A percentile compares a stretch with the other conserved stretches of the same genome.
phyloP scores from a whole-genome alignment of 805 yeast genomes.

The Candida endomychidarum region DNA sequence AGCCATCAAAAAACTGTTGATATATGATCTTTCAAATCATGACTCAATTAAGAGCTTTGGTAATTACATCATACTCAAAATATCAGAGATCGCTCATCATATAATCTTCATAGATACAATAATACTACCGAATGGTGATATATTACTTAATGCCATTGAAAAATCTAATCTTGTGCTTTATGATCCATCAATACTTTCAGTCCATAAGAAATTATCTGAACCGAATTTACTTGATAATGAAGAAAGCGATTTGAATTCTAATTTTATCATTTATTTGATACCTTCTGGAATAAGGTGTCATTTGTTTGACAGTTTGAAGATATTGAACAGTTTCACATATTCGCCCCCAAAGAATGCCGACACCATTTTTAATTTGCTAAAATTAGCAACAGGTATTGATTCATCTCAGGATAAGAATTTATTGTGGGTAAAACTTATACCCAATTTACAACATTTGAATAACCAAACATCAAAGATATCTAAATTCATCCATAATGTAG shows the following conservation, averaged over 20 bases:
- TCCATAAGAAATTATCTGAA: constrained; percentile 6
- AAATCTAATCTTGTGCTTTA: constrained; percentile 27
- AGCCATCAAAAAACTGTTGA: constrained; percentile 38
- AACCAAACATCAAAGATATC: constrained; percentile 66
- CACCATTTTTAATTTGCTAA: constrained; percentile 30
- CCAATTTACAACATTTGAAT: constrained; percentile 66
- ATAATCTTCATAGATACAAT: constrained; percentile 38
- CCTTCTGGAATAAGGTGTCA: constrained; percentile 47
- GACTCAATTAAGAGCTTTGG: constrained; percentile 35
- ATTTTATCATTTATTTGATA: constrained; percentile 37
- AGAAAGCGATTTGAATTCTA: constrained; percentile 13
- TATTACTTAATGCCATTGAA: constrained; percentile 31
- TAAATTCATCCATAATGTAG: constrained; percentile 52
- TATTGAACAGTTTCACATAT: constrained; percentile 24
- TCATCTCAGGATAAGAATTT: constrained; percentile 21
- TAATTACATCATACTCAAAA: constrained; percentile 28
- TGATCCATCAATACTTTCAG: constrained; percentile 22
- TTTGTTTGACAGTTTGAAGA: constrained; percentile 29
- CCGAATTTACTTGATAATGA: constrained; percentile 12
- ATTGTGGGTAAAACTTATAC: constrained; percentile 67
- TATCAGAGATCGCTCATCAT: constrained; percentile 11
- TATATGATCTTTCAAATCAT: constrained; percentile 31
- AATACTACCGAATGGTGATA: constrained; percentile 38
- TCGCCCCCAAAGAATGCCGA: constrained; percentile 21
- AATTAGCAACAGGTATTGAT: constrained; percentile 36